Percentiles rank a stretch among this genome's conserved stretches.
Conservation (phyloP, 257 asterid species). For the Solanum chiquidenum region DNA sequence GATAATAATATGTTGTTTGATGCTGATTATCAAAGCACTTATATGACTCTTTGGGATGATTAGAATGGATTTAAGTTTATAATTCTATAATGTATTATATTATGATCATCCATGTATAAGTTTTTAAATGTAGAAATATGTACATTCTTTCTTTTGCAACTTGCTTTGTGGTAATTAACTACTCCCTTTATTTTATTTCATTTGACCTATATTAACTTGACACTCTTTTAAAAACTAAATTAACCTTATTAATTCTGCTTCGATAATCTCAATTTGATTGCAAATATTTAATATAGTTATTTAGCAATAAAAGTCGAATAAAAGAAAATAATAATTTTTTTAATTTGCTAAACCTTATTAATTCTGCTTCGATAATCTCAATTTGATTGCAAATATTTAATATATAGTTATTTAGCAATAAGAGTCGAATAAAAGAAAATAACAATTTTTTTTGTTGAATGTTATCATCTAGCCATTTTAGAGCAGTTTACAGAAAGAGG, state of each 20-base stretch:
- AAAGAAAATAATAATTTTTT: not conserved
- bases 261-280: not conserved
- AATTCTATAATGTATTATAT: not conserved
- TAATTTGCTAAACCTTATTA: too few relatives aligned
- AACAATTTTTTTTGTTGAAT: too few relatives aligned
- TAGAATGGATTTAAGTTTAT: constrained; percentile 8
- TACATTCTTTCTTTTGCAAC: constrained; percentile 2
- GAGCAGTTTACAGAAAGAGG: too few relatives aligned
- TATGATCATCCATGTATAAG: not conserved
- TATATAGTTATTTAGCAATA: too few relatives aligned
- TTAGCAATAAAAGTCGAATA: not conserved
- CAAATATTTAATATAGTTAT: not conserved
- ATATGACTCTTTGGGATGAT: constrained; percentile 4
- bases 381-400: too few relatives aligned
- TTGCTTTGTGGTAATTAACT: constrained; percentile 7
- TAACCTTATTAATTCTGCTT: not conserved
- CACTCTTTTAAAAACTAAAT: not conserved
- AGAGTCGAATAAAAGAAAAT: too few relatives aligned
- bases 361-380: too few relatives aligned
- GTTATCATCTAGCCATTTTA: too few relatives aligned
- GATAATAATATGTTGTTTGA: constrained; percentile 25
- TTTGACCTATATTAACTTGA: not conserved
- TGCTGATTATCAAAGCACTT: constrained; percentile 3
- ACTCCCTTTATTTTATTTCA: not conserved
- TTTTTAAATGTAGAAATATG: not conserved